Base-by-base conservation (phyloP, 257 asterid species). In the Anisodus acutangulus region DNA sequence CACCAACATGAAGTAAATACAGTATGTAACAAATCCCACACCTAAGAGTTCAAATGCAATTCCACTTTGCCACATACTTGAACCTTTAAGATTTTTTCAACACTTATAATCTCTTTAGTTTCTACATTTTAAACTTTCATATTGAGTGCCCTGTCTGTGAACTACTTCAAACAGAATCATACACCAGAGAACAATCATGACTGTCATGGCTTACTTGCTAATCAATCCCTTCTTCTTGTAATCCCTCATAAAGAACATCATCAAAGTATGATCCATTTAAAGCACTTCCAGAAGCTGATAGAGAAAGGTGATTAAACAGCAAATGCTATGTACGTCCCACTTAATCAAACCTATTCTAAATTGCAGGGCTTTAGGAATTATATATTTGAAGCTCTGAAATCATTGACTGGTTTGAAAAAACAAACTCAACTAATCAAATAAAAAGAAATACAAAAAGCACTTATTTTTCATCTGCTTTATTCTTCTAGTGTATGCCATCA, bases 91-190 rank as follows among this genome's bases (percentile, higher is more conserved):
- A 26, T 39, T 70, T 70, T 70, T 15, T 54, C 10, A 70, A 70
- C 78, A 41, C 55, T 70, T 41, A 19, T 9, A 8, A 19, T 51
- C 62, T 51, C 47, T 26, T 7, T 51, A 76, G 63, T 54, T 13
- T 22, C 47, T 26, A 51, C 51, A 49, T 51, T 51, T 51, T 37
- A 2, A 53, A 51, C 45, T 8, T 2, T 22, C 13, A 49, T 26
- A 76, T 26, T 76, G 26, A 51, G 64, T 53, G 26, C 11, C 6
- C 81, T 26, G 22, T 74, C 81, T 3, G 22, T 4, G 22, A 26
- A 53, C 16, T 9, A 78, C 63, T 76, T 76, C 82, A 53, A 53
- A 78, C n/a, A 41, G 82, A 37, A 26, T 49, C n/a, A 78, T 31
- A 78, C 13, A 53, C 82, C 49, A 53, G 62, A 78, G 47, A 76